Evolutionary conservation across 1,284 basidiomycete species (phyloP).

Genomic region (Coniophora puteana): DNA sequence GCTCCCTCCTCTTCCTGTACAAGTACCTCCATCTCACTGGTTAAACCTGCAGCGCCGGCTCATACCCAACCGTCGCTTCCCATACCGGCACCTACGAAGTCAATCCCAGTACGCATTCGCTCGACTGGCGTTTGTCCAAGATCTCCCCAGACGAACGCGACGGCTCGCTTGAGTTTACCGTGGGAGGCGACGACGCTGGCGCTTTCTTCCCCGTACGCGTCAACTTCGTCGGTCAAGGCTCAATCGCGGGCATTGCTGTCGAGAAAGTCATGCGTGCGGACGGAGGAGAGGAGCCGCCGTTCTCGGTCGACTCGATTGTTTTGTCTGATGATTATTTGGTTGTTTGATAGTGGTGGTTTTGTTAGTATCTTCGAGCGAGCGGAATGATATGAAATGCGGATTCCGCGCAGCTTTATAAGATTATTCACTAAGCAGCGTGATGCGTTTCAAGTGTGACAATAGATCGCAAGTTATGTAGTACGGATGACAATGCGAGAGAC

Average conservation of each 20-base stretch:
- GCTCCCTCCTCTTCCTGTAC: slow-evolving; percentile 28
- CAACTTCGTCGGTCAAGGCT: slow-evolving; percentile 77
- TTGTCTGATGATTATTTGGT: slow-evolving; percentile 71
- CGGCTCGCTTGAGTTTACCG: slow-evolving; percentile 85
- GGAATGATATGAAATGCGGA: no score
- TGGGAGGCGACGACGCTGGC: slow-evolving; percentile 79
- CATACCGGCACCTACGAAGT: slow-evolving; percentile 80
- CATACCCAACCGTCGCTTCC: slow-evolving; percentile 82
- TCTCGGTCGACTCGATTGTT: slow-evolving; percentile 76
- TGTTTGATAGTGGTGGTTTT: no score
- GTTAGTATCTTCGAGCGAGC: no score
- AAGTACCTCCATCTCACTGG: slow-evolving; percentile 1
- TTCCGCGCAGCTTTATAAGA: no score
- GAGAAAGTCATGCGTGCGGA: slow-evolving; percentile 54
- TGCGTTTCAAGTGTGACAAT: no score
- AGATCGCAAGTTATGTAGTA: no score
- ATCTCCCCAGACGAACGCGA: slow-evolving; percentile 60
- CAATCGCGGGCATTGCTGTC: slow-evolving; percentile 69
- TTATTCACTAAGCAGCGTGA: no score
- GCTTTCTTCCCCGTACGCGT: slow-evolving; percentile 94
- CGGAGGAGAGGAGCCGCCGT: slow-evolving; percentile 59
- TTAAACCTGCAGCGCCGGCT: slow-evolving; percentile 54
- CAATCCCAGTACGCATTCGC: slow-evolving; percentile 72
- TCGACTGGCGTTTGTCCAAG: slow-evolving; percentile 79
- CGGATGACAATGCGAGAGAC: no score